Base-by-base conservation (phyloP, 2,329 filamentous ascomycete species). In the Colletotrichum falcatum region DNA sequence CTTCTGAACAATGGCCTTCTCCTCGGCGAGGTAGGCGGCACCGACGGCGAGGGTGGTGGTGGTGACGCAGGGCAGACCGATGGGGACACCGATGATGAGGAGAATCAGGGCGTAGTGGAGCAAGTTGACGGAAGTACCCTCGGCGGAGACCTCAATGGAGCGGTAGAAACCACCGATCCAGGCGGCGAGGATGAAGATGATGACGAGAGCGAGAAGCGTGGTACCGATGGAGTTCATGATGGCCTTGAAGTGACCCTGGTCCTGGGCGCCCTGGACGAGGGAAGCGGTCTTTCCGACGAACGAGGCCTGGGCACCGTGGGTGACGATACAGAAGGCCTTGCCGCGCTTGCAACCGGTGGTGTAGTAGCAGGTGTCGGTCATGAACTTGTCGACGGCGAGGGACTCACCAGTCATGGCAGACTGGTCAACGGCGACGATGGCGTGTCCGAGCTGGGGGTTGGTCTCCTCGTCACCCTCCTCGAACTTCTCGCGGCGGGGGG, bases 181-280 rank as follows among this genome's bases (percentile, higher is more conserved):
- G 75, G 90, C 87, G 66, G 88, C 83, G 76, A 94, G 85, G 80
- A 94, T 92, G 86, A 88, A 94, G 83, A 92, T 91, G 82, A 94
- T 90, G 83, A 94, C 92, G 73, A 94, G 85, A 76, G 94, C 91
- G 75, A 94, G 86, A 66, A 94, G 86, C 71, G 89, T 84, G 63
- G 91, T 93, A 82, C 91, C 91, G 78, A 94, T 94, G 78, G 88
- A 91, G 88, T 94, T 91, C 92, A 94, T 94, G 85, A 94, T 92
- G 74, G 91, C 91, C 85, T 94, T 93, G 88, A 93, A 93, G 83
- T 93, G 91, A 83, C 91, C 92, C 78, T 90, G 87, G 81, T 93
- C 92, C 83, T 92, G 86, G 74, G 92, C 91, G 74, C 91, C 91
- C 83, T 93, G 89, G 61, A 94, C 91, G 61, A 94, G 86, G 75